Evolutionary conservation across 345 rosid species (phyloP).

Genomic region (Hibiscus tridactylites): DNA sequence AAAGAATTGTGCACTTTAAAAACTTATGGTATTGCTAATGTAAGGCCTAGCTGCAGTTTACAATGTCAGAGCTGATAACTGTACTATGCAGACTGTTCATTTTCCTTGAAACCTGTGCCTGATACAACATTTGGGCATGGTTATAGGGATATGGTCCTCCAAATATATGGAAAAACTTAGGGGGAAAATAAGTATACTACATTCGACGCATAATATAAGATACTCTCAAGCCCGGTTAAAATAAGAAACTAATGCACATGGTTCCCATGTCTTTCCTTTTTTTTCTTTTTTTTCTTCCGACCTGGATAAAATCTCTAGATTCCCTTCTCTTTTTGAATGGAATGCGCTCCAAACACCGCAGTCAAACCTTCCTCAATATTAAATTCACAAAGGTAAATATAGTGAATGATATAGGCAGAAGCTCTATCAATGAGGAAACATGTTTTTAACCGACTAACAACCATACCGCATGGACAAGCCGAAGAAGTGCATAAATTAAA

Average conservation of each 20-base stretch:
- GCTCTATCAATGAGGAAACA: background rate
- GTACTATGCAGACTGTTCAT: background rate
- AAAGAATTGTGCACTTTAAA: background rate
- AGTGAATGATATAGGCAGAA: background rate
- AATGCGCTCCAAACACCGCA: background rate
- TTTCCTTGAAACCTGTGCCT: background rate
- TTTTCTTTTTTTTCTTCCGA: background rate
- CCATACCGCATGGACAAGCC: background rate
- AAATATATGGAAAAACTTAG: background rate
- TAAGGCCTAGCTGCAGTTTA: background rate
- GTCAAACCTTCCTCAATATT: background rate
- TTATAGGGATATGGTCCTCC: background rate
- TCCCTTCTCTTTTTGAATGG: background rate
- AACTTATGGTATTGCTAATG: background rate
- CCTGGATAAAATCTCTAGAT: background rate
- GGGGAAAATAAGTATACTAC: background rate
- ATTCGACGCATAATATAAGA: background rate
- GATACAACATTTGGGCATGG: background rate
- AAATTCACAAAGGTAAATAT: background rate
- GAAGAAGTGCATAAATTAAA: background rate
- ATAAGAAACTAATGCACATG: background rate
- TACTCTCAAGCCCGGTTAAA: background rate
- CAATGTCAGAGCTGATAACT: background rate
- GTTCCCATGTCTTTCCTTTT: background rate
- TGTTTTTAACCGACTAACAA: background rate